A percentile compares a stretch with the other conserved stretches of the same genome.
Evolutionary conservation across 2,329 filamentous ascomycete genomes (phyloP).

Genomic region (Beauveria varroae): DNA sequence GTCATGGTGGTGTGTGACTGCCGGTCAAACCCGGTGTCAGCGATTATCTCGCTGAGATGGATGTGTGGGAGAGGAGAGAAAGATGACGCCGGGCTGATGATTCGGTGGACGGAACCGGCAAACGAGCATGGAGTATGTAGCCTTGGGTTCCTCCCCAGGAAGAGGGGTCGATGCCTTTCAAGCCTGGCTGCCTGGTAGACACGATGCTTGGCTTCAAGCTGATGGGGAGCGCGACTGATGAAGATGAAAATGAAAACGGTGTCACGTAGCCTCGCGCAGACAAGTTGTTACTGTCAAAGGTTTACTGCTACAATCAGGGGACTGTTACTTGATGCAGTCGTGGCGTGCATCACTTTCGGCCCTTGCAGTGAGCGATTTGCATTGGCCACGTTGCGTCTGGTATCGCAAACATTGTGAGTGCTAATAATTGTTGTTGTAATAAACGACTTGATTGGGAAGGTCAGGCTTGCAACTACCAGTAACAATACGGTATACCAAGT

Average conservation of each 20-base stretch:
- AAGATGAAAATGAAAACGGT: not conserved
- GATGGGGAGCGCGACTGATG: not conserved
- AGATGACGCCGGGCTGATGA: not conserved
- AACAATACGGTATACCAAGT: too few relatives aligned
- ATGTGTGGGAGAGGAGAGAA: not conserved
- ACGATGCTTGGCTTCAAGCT: not conserved
- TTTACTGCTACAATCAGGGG: not conserved
- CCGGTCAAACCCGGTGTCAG: conserved; percentile 2
- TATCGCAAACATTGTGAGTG: not conserved
- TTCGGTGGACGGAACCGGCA: not conserved
- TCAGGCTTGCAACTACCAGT: not conserved
- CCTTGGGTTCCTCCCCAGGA: not conserved
- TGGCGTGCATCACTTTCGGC: not conserved
- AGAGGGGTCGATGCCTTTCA: not conserved
- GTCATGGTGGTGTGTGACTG: not conserved
- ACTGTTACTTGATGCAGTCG: not conserved
- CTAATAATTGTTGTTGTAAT: not conserved
- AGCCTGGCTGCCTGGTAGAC: not conserved
- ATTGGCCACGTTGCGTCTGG: conserved; percentile 10
- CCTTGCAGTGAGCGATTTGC: not conserved
- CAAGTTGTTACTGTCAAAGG: not conserved
- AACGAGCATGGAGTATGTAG: not conserved
- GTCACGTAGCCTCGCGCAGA: conserved; percentile 6
- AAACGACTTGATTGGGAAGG: conserved; percentile 5
- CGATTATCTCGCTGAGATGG: not conserved